These are phyloP conservation scores for Citrus sinensis DNA, from an alignment of 345 rosid species.

Conservation along the genomic window DVS_A1.0 CM039168.1:28058001-28058500, in stretches of 20 bases:
- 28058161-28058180: not conserved
- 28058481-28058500: not conserved
- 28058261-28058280: not conserved
- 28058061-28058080: slow-evolving; percentile 71
- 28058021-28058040: slow-evolving; percentile 92
- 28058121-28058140: slow-evolving; percentile 86
- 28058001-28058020: slow-evolving; percentile 78
- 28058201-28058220: not conserved
- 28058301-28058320: not conserved
- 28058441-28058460: not conserved
- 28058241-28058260: not conserved
- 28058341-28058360: too few relatives aligned
- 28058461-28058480: not conserved
- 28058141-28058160: slow-evolving; percentile 63
- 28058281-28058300: not conserved
- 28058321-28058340: not conserved
- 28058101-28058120: slow-evolving; percentile 77
- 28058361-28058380: not conserved
- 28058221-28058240: not conserved
- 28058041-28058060: slow-evolving; percentile 77
- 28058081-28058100: slow-evolving; percentile 89
- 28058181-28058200: not conserved
- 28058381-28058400: not conserved
- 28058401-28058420: not conserved
- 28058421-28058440: not conserved